Percentiles rank a stretch among this genome's conserved stretches.
phyloP scores from a whole-genome alignment of 1,284 basidiomycete genomes.

The Trichosporon sp. region DNA sequence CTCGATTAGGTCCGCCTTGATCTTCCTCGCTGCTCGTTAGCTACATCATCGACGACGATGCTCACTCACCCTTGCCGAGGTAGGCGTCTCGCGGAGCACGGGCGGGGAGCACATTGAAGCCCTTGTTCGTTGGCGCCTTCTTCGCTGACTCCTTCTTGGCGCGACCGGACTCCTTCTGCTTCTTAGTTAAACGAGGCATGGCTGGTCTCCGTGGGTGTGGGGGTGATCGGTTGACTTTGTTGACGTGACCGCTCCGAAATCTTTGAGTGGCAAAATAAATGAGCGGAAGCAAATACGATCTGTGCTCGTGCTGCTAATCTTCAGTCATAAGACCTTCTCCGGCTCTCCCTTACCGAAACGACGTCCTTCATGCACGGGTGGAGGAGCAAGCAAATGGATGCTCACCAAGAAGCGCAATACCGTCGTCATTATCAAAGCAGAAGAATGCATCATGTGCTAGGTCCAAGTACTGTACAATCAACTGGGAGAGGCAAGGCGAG shows the following conservation, averaged over 20 bases:
- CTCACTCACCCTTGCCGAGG: constrained; percentile 54
- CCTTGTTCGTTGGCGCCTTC: constrained; percentile 25
- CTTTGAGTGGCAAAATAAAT: constrained; percentile 17
- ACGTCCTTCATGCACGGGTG: too few relatives aligned
- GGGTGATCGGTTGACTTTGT: neutral
- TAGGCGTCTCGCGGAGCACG: constrained; percentile 55
- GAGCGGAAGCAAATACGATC: neutral
- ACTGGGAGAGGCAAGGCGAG: constrained; percentile 14
- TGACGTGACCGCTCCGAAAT: constrained; percentile 9
- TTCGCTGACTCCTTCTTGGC: constrained; percentile 20
- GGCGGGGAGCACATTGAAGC: constrained; percentile 55
- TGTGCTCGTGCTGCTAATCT: neutral
- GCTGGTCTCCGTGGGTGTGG: neutral
- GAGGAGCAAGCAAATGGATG: too few relatives aligned
- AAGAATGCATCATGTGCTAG: constrained; percentile 20
- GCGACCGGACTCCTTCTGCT: constrained; percentile 45
- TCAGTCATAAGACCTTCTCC: too few relatives aligned
- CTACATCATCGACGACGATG: neutral
- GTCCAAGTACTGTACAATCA: constrained; percentile 20
- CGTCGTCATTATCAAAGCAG: constrained; percentile 2
- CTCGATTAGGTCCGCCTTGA: constrained; percentile 60
- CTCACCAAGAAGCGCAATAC: too few relatives aligned
- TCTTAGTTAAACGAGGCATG: constrained; percentile 50
- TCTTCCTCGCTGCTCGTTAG: constrained; percentile 56
- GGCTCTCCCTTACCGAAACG: too few relatives aligned